A percentile compares a stretch with the other conserved stretches of the same genome.
Conservation (phyloP, 306 rosid genomes). For the Trichosanthes cucumerina region DNA sequence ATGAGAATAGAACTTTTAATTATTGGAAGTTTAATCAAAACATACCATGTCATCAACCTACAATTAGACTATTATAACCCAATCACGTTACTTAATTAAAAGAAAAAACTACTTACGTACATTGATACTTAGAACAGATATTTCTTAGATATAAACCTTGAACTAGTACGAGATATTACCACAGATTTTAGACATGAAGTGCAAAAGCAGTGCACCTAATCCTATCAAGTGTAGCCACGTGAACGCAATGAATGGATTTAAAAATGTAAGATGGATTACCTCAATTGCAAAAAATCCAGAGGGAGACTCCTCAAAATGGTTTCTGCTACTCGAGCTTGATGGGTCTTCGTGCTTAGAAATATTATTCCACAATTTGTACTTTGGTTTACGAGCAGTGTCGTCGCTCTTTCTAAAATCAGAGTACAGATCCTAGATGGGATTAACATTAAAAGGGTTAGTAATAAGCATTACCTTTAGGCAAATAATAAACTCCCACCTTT, state of each 20-base stretch:
- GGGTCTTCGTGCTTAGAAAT: conserved; percentile 13
- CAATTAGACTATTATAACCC: neutral
- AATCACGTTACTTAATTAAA: neutral
- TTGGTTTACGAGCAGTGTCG: conserved; percentile 10
- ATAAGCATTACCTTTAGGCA: neutral
- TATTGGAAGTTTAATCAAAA: neutral
- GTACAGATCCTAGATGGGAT: conserved; percentile 17
- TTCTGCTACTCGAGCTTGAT: conserved; percentile 12
- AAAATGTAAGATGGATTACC: conserved; percentile 19
- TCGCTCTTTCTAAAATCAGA: conserved; percentile 7
- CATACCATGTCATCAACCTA: neutral
- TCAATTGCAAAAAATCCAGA: conserved; percentile 4
- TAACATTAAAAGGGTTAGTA: neutral
- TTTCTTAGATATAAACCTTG: neutral
- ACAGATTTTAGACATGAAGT: neutral
- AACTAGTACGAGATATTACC: neutral
- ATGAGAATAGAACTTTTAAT: neutral
- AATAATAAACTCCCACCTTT: neutral
- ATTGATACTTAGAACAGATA: neutral
- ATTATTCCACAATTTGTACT: conserved; percentile 8
- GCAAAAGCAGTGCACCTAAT: neutral
- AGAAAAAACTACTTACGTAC: neutral
- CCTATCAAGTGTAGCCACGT: neutral
- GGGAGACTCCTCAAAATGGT: conserved; percentile 15
- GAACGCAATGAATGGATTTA: neutral